Evolutionary conservation across 148 eudicot genomes (phyloP).

Genomic region (Heliosperma pusillum): DNA sequence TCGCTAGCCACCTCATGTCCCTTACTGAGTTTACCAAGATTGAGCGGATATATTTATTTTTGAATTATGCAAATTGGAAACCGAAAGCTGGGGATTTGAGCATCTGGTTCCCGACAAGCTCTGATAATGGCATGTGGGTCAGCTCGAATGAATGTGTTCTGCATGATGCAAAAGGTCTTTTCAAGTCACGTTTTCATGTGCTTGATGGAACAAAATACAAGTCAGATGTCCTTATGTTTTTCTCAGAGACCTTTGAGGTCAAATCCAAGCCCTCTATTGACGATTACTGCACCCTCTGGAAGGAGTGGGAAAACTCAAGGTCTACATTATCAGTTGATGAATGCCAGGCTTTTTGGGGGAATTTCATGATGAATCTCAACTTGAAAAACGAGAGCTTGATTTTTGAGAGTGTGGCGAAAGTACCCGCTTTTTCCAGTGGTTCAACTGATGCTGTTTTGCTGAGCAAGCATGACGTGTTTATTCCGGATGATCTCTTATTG

Average conservation of each 20-base stretch:
- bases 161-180: conserved; percentile 41
- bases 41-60: conserved; percentile 39
- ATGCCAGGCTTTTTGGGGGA: conserved; percentile 56
- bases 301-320: conserved; percentile 50
- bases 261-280: conserved; percentile 40
- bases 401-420: conserved; percentile 28
- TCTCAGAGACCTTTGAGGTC: conserved; percentile 41
- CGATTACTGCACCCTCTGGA: conserved; percentile 63
- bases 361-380: conserved; percentile 30
- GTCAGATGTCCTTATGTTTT: conserved; percentile 32
- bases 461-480: conserved; percentile 44
- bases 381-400: conserved; percentile 25
- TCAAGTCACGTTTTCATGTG: conserved; percentile 35
- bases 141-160: conserved; percentile 48
- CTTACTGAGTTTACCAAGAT: conserved; percentile 34
- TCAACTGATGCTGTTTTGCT: conserved; percentile 33
- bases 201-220: conserved; percentile 40
- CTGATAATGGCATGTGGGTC: conserved; percentile 46
- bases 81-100: conserved; percentile 18
- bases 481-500: conserved; percentile 58
- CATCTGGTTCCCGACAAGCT: conserved; percentile 51
- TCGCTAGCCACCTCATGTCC: conserved; percentile 36
- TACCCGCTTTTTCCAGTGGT: conserved; percentile 41
- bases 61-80: conserved; percentile 35
- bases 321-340: conserved; percentile 23